Evolutionary conservation across 1,284 basidiomycete species (phyloP), one percentile per base, ranked within the genome.

Genomic region (Ustilago loliicola): DNA sequence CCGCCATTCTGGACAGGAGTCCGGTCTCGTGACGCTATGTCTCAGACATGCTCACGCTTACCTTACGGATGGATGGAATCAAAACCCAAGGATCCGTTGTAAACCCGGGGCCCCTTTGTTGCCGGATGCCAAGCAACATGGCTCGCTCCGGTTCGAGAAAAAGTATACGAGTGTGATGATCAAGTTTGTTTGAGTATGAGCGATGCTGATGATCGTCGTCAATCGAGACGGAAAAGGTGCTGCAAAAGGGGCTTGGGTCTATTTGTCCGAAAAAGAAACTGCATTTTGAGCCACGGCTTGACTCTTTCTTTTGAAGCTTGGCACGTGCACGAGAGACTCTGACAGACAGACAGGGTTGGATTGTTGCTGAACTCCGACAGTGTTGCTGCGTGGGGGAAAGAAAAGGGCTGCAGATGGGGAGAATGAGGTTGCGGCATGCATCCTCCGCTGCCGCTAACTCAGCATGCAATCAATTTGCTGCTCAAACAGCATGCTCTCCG

Each of bases 281-380:
- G 23, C n/a, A 27, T 19, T 47, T 40, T 30, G 21, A 61, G 68
- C 68, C 68, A 56, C 58, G 68, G 68, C 34, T 51, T 38, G 48
- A 71, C 68, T 71, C 52, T 55, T 27, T 36, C 23, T 8, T 34
- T 10, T 25, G 29, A 34, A 52, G 59, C 60, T 42, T 61, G 66
- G 66, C 60, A 52, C 57, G 68, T 66, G 58, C 56, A 47, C 61
- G 32, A 32, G 13, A 25, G 9, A n/a, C 17, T 15, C 38, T 23
- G 21, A 23, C 2, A 30, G 47, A n/a, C 19, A 17, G 36, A 55
- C 21, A 36, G 34, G 50, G n/a, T 23, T 56, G 58, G 58, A 66
- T 38, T 55, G 58, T 71, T 40, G 27, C 34, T 50, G 19, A 71
- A 71, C 63, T 65, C 63, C 59, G 68, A 57, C 53, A 48, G 6